A percentile compares a stretch with the other conserved stretches of the same genome.
Evolutionary conservation across 1,284 basidiomycete species (phyloP).

Genomic region (Agroathelia rolfsii): DNA sequence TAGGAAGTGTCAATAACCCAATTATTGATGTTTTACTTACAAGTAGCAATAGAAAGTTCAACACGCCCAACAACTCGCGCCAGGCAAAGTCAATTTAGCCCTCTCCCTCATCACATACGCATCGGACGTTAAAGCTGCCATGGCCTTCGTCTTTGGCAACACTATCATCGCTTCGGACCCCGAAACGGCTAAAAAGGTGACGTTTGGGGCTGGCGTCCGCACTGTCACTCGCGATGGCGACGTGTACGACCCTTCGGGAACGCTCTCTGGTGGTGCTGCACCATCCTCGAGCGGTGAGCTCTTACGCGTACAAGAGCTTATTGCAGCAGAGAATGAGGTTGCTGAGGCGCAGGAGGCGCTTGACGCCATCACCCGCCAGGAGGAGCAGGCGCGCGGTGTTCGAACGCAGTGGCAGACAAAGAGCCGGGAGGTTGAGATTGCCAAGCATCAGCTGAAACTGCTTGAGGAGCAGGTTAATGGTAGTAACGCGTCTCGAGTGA

Average conservation of each 20-base stretch:
- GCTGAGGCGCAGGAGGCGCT: conserved; percentile 43
- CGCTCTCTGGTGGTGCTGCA: conserved; percentile 85
- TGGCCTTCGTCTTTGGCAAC: conserved; percentile 91
- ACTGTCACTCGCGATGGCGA: conserved; percentile 94
- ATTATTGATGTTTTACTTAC: conserved; percentile 1
- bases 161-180: conserved; percentile 90
- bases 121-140: conserved; percentile 80
- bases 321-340: conserved; percentile 48
- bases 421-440: conserved; percentile 75
- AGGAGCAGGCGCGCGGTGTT: conserved; percentile 40
- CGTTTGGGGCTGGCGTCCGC: conserved; percentile 68
- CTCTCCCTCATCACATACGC: conserved; percentile 82
- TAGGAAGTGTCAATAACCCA: conserved; percentile 22
- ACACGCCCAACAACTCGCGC: conserved; percentile 68
- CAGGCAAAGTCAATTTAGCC: conserved; percentile 79
- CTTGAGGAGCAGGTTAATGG: conserved; percentile 81
- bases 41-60: conserved; percentile 55
- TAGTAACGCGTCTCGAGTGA: conserved; percentile 82
- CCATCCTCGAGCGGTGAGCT: conserved; percentile 71
- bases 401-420: conserved; percentile 66
- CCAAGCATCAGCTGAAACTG: conserved; percentile 78
- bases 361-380: conserved; percentile 47
- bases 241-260: conserved; percentile 94
- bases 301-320: conserved; percentile 79
- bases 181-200: conserved; percentile 81